These are phyloP conservation scores for Colletotrichum tropicicola DNA, from an alignment of 2,329 filamentous ascomycete genomes.

Conservation along the genomic window DNA sequence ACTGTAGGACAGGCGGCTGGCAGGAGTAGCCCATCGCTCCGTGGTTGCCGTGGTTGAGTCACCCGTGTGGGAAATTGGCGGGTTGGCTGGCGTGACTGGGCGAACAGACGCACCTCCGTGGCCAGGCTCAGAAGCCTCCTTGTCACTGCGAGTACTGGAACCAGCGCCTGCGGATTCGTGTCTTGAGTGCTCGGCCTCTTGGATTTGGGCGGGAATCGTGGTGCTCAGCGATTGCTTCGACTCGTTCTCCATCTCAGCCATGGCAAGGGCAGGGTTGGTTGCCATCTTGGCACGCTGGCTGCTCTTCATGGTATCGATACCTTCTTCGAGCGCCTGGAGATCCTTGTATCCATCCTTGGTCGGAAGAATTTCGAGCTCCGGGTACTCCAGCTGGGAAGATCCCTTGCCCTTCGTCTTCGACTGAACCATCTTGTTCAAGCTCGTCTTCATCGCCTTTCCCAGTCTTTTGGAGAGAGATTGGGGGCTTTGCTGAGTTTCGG, in stretches of 20 bases:
- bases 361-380: constrained; percentile 45
- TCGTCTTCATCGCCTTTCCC: constrained; percentile 38
- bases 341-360: constrained; percentile 41
- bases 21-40: constrained; percentile 25
- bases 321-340: constrained; percentile 40
- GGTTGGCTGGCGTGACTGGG: constrained; percentile 23
- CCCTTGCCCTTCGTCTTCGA: constrained; percentile 2
- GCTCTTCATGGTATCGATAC: constrained; percentile 41
- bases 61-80: background rate
- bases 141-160: background rate
- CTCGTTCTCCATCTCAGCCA: constrained; percentile 15
- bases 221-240: background rate
- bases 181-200: constrained; percentile 6
- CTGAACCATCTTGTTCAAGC: constrained; percentile 37
- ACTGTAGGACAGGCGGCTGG: constrained; percentile 19
- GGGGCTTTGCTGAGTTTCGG: constrained; percentile 15
- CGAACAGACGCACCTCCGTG: background rate
- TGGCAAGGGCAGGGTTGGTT: constrained; percentile 1
- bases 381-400: constrained; percentile 39
- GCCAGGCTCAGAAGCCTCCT: background rate
- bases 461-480: constrained; percentile 41
- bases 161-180: background rate
- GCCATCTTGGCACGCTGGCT: constrained; percentile 13
- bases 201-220: background rate
- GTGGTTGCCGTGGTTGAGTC: constrained; percentile 19